phyloP scores from a whole-genome alignment of 805 yeast genomes.

The Yarrowia sp. region DNA sequence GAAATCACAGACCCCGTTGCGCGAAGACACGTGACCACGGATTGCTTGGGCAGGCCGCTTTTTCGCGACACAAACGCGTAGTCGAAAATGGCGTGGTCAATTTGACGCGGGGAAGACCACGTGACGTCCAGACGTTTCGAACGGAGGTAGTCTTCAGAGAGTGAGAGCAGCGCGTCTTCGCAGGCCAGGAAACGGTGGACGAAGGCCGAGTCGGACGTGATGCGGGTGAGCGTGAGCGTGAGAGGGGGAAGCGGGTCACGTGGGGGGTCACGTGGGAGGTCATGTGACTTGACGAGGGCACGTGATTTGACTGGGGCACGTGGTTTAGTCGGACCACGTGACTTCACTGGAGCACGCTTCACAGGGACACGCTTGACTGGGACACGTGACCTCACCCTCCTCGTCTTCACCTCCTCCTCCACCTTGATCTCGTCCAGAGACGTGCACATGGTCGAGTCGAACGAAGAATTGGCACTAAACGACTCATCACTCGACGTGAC shows the following conservation, averaged over 20 bases:
- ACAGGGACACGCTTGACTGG: too few relatives aligned
- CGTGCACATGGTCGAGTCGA: background rate
- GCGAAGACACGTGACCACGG: background rate
- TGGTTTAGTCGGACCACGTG: too few relatives aligned
- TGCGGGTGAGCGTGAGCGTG: background rate
- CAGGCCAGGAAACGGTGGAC: background rate
- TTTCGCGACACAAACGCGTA: conserved; percentile 26
- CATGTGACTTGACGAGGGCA: background rate
- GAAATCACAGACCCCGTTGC: background rate
- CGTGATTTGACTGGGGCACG: too few relatives aligned
- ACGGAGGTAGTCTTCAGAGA: conserved; percentile 2
- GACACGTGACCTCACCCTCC: too few relatives aligned
- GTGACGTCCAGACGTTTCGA: background rate
- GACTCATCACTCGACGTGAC: background rate
- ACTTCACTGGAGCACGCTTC: too few relatives aligned
- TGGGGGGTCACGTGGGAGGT: background rate
- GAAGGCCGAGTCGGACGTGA: background rate
- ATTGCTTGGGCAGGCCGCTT: background rate
- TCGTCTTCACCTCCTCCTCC: background rate
- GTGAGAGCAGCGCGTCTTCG: background rate
- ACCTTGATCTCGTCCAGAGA: background rate
- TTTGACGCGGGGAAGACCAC: background rate
- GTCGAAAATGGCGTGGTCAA: conserved; percentile 14
- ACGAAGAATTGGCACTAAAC: background rate
- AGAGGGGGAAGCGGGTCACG: too few relatives aligned